Evolutionary conservation across 106 monocot species (phyloP), one percentile per base, ranked within the genome.

Genomic region (Acanthochlamys bracteata): DNA sequence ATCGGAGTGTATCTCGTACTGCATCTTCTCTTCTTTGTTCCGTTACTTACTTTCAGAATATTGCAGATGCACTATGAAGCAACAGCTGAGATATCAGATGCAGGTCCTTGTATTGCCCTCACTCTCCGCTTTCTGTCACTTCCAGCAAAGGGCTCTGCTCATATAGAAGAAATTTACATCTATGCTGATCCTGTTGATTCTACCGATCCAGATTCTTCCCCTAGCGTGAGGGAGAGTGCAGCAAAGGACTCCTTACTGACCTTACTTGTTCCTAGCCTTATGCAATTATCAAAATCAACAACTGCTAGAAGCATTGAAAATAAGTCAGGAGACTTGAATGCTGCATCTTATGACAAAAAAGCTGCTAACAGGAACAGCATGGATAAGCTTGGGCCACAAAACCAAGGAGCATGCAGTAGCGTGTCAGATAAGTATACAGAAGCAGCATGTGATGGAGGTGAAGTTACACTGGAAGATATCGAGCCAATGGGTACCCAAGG

Each of bases 31-130:
- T 54, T 59, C 15, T 79, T 53, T 61, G 51, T 64, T 57, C 4
- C 8, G 25, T n/a, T 57, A 7, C 19, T 55, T 42, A 14, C 65
- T 15, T 53, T 40, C 10, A 6, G 33, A 11, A 67, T 47, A n/a
- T 41, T 72, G 66, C 79, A 95, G 95, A 55, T 70, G 16, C 77
- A 73, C 52, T 90, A 78, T 43, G 95, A 95, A 80, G 95, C 95
- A 69, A 90, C 82, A 23, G 95, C 95, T 71, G 82, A 90, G 66
- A 90, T 95, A 57, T 80, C 84, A 71, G 82, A 95, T 78, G 74
- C 70, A 57, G 72, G 70, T 71, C 90, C 95, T 67, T 87, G 82
- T 68, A 58, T 59, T 6, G 82, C 84, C 24, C 57, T 95, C 14
- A 87, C 84, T 39, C 64, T 95, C 65, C 79, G 90, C 4, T 76